phyloP scores from a whole-genome alignment of 139 green algal genomes.

The Coccomyxa sp. region DNA sequence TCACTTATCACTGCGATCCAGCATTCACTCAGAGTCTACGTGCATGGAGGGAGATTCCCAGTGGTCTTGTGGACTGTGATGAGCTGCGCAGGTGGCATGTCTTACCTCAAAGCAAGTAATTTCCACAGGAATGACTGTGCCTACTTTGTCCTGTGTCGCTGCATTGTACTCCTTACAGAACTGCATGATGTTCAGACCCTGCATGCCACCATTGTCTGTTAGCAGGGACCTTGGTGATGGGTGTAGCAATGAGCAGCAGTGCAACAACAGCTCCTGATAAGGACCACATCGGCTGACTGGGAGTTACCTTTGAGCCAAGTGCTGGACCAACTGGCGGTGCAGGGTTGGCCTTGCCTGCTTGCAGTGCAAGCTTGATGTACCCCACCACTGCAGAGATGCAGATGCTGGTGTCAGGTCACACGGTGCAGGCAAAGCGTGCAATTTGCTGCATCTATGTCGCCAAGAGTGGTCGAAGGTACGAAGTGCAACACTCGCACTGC shows the following conservation, averaged over 20 bases:
- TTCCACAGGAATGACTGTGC: constrained; percentile 96
- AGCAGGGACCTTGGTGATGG: no score
- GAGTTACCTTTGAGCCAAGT: constrained; percentile 86
- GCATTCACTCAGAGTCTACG: background rate
- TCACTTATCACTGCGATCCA: no score
- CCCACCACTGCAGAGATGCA: constrained; percentile 78
- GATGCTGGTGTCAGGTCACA: no score
- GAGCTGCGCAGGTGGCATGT: no score
- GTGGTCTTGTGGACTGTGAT: background rate
- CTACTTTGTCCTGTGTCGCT: constrained; percentile 89
- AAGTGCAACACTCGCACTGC: background rate
- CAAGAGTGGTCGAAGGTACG: no score
- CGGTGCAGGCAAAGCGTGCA: no score
- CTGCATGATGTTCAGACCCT: constrained; percentile 99
- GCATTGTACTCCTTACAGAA: constrained; percentile 99
- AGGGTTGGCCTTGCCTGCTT: constrained; percentile 98
- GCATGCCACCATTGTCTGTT: background rate
- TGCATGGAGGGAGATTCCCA: background rate
- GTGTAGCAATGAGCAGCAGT: background rate
- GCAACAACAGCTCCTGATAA: background rate
- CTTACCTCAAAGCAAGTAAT: constrained; percentile 98
- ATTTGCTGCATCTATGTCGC: no score
- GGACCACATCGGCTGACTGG: background rate
- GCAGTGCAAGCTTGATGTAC: constrained; percentile 96
- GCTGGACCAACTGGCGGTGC: constrained; percentile 95